Conservation (phyloP, 1,284 basidiomycete species). For the Papiliotrema terrestris region DNA sequence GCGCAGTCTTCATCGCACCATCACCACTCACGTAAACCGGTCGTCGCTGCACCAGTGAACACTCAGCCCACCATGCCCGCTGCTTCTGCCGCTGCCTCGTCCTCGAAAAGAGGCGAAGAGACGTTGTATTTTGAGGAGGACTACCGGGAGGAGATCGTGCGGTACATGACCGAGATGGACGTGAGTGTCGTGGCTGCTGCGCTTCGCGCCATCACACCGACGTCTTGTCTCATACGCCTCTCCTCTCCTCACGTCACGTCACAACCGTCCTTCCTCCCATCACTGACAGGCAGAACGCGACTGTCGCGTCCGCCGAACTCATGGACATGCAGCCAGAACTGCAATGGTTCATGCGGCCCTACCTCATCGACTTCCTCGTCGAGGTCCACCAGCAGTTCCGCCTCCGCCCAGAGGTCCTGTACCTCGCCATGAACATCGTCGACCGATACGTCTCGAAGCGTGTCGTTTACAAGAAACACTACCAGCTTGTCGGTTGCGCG, state of each 20-base stretch:
- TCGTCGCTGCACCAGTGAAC: neutral
- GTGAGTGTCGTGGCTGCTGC: slow-evolving; percentile 62
- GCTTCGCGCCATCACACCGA: too few relatives aligned
- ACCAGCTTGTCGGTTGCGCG: slow-evolving; percentile 97
- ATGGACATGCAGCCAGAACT: slow-evolving; percentile 99
- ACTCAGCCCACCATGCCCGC: slow-evolving; percentile 9
- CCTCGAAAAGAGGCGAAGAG: slow-evolving; percentile 36
- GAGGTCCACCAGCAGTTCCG: slow-evolving; percentile 97
- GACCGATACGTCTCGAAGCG: slow-evolving; percentile 98
- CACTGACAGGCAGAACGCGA: slow-evolving; percentile 59
- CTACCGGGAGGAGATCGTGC: slow-evolving; percentile 86
- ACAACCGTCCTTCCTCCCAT: slow-evolving; percentile 2
- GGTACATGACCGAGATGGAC: slow-evolving; percentile 97
- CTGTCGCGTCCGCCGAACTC: slow-evolving; percentile 81
- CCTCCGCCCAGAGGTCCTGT: slow-evolving; percentile 94
- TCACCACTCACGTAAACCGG: neutral
- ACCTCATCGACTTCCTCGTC: slow-evolving; percentile 96
- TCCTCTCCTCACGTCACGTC: neutral
- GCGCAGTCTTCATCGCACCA: neutral
- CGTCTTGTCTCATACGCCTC: too few relatives aligned
- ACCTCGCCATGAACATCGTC: slow-evolving; percentile 96
- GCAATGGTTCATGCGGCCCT: slow-evolving; percentile 97
- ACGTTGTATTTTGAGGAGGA: slow-evolving; percentile 70
- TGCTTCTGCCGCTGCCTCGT: slow-evolving; percentile 12
- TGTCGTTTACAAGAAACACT: slow-evolving; percentile 98